A percentile compares a stretch with the other conserved stretches of the same genome.
Conservation (phyloP, 1,284 basidiomycete genomes). For the Chondrostereum purpureum region DNA sequence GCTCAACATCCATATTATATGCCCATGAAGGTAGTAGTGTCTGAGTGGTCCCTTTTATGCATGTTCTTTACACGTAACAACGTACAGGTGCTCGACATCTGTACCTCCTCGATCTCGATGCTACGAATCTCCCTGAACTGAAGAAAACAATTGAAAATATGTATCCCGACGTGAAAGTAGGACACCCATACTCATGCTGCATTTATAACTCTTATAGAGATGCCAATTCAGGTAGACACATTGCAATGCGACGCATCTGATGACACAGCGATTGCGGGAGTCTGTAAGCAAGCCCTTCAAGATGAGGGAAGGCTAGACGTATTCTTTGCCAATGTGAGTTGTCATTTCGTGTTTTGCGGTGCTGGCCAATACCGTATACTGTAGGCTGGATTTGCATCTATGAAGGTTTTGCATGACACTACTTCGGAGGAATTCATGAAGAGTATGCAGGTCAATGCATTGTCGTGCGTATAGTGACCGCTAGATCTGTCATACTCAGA, state of each 20-base stretch:
- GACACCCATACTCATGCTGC: neutral
- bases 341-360: constrained; percentile 12
- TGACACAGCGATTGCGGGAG: constrained; percentile 58
- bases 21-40: constrained; percentile 69
- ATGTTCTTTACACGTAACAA: neutral
- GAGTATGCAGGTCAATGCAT: constrained; percentile 73
- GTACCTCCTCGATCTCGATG: constrained; percentile 77
- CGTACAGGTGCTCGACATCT: constrained; percentile 73
- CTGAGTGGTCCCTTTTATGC: constrained; percentile 7
- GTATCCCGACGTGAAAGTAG: constrained; percentile 77
- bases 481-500: no score
- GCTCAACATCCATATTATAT: constrained; percentile 69
- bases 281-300: constrained; percentile 68
- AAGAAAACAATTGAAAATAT: constrained; percentile 58
- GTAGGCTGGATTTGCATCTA: constrained; percentile 60
- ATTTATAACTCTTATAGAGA: constrained; percentile 9
- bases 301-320: constrained; percentile 87
- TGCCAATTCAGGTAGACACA: constrained; percentile 52
- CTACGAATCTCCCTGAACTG: constrained; percentile 66
- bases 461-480: constrained; percentile 61
- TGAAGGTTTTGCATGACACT: constrained; percentile 45
- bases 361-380: constrained; percentile 1
- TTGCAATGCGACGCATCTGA: constrained; percentile 81
- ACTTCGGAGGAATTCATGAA: constrained; percentile 67
- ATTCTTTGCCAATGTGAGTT: constrained; percentile 86